These are phyloP conservation scores for Debaryomyces prosopidis DNA, from an alignment of 805 yeast genomes.

Conservation along the genomic window DNA sequence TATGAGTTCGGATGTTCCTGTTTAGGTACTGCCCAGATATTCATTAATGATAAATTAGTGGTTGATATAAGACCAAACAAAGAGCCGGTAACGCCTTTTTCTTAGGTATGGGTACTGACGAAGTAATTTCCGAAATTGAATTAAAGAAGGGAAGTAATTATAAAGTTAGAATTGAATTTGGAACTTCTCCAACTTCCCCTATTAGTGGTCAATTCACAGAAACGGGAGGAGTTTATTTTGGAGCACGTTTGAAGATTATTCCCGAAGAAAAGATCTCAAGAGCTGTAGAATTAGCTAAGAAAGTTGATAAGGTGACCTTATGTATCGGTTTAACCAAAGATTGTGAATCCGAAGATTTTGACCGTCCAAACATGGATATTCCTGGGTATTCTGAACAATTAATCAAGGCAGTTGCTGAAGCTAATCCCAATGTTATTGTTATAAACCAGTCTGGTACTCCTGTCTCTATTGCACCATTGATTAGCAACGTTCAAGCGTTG, in stretches of 20 bases:
- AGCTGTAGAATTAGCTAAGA: conserved; percentile 51
- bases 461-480: conserved; percentile 55
- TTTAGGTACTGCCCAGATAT: conserved; percentile 57
- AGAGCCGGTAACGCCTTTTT: conserved; percentile 50
- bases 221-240: conserved; percentile 26
- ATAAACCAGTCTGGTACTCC: conserved; percentile 66
- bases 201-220: conserved; percentile 14
- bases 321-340: conserved; percentile 53
- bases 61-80: conserved; percentile 58
- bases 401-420: conserved; percentile 44
- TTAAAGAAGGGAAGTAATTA: conserved; percentile 48
- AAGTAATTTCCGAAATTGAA: conserved; percentile 38
- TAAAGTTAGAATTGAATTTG: conserved; percentile 49
- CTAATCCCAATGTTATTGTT: conserved; percentile 50
- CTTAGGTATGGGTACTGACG: conserved; percentile 53
- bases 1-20: conserved; percentile 55
- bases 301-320: conserved; percentile 53
- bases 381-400: conserved; percentile 51
- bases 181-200: conserved; percentile 44
- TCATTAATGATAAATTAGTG: conserved; percentile 50
- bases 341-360: conserved; percentile 64
- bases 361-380: conserved; percentile 49
- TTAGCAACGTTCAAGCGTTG: conserved; percentile 37
- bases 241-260: conserved; percentile 18
- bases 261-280: conserved; percentile 22